Evolutionary conservation across 1,284 basidiomycete genomes (phyloP), one percentile per base, ranked within the genome.

Genomic region (Salmacisia buchloeana): DNA sequence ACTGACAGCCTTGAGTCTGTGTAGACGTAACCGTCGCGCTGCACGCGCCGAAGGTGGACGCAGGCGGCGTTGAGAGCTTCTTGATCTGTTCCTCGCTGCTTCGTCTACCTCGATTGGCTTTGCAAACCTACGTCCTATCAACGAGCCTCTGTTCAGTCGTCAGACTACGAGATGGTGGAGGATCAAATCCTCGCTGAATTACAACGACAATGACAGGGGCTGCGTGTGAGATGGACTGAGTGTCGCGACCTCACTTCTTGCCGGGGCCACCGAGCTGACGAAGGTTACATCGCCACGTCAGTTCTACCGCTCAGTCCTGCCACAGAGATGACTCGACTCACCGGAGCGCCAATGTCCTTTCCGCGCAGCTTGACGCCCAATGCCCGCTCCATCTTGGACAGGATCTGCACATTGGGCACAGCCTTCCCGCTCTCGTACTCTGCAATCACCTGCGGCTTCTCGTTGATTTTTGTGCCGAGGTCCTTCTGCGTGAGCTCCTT

Each of bases 281-380:
- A n/a, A n/a, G n/a, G n/a, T n/a, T n/a, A n/a, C n/a, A n/a, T n/a
- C n/a, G n/a, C n/a, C n/a, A n/a, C n/a, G n/a, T n/a, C n/a, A n/a
- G n/a, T n/a, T n/a, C n/a, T n/a, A n/a, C n/a, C n/a, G n/a, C n/a
- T n/a, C n/a, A n/a, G n/a, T n/a, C n/a, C n/a, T n/a, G n/a, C n/a
- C n/a, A n/a, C n/a, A n/a, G n/a, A n/a, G n/a, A n/a, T 39, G 36
- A n/a, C 10, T 39, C 36, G 10, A 41, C 56, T 41, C 34, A 58
- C 35, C 2, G 58, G 58, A 59, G 58, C 58, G 21, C 58, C 58
- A 29, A 59, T 59, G 5, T 59, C 58, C 64, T 52, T 63, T 86
- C 93, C 94, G 75, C 94, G 86, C 65, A 98, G 86, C 82, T 97
- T 98, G 75, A 98, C 89, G 61, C 88, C 89, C 70, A 98, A 85